Evolutionary conservation across 2,329 filamentous ascomycete species (phyloP), one percentile per base, ranked within the genome.

Genomic region (Microcera coccophila): DNA sequence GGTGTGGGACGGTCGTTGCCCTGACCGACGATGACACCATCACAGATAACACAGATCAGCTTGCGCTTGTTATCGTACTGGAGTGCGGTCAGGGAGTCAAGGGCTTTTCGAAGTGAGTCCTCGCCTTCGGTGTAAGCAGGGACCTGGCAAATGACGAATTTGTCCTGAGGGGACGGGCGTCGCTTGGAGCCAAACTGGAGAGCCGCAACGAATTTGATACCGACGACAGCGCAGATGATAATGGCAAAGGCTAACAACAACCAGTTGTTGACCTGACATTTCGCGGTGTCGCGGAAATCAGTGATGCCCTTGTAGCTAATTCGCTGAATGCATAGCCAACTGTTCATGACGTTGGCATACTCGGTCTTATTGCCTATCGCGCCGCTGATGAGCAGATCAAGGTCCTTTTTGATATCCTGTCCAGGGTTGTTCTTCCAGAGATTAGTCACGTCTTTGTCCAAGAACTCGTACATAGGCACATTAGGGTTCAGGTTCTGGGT

Each of bases 21-120:
- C 56, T 86, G 84, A 72, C 93, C 93, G 34, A 96, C 87, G 64
- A 97, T 94, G 75, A 96, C 88, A 69, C 93, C 93, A 59, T 98
- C 93, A 62, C 93, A 98, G 55, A 98, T 88, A 48, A 98, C 88
- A 58, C 85, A 93, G 53, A 98, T 91, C 19, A 98, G 80, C 70
- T 98, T 98, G 50, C 93, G 79, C 74, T 98, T 98, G 70, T 98
- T 96, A 69, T 98, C 93, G 58, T 98, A 98, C 55, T 95, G 85
- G 14, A 98, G 77, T 11, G 90, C 89, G 14, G 93, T 96, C 45
- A 97, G 76, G 1, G 93, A 97, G 63, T 98, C 93, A 3, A 98
- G 76, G 39, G 90, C 91, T 62, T 95, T 94, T 42, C 93, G 79
- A 8, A 98, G 73, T 4, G 90, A 91, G 58, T 98, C 93, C 73